Base-by-base conservation (phyloP, 306 rosid genomes). In the Lablab purpureus region DNA sequence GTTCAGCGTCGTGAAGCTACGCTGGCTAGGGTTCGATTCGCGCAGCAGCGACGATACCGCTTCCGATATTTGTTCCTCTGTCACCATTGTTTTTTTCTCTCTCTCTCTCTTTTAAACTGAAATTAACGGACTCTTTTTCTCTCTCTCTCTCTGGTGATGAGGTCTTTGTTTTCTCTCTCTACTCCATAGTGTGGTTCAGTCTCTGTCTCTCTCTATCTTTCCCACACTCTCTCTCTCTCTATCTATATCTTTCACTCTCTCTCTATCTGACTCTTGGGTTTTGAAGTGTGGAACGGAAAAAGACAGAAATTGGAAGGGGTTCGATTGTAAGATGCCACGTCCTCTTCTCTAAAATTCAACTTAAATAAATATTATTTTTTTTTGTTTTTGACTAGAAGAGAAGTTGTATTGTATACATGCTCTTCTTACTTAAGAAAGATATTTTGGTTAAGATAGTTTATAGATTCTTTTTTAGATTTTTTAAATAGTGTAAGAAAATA, bases 1-100 rank as follows among this genome's bases (percentile, higher is more conserved):
- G 87, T 87, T 84, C 11, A 93, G 47, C 21, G 93, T 82, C 22
- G 84, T 74, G 83, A 87, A 77, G 52, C 54, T 67, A 79, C 83
- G 50, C 6, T 49, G 66, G 34, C 83, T 80, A 22, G 88, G 87
- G 84, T 81, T 87, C 4, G 85, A 59, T 56, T 87, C 88, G 46
- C 82, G 82, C 69, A 93, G 69, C 47, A 91, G 82, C 45, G 89
- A 78, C 64, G 81, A 74, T 41, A 93, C 43, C 37, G 91, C 96
- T 85, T 83, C 87, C 18, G 93, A 85, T 64, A 93, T 87, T 79
- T 93, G 91, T 77, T 88, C 88, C 71, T 93, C 96, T 71, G 91
- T 80, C 27, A 87, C 93, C 96, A 90, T 90, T 73, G 18, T 3
- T 43, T 27, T 4, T 28, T 1, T 12, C 10, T 23, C 4, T 73